Base-by-base conservation (phyloP, 257 asterid genomes). In the Thymus mandschuricus region DNA sequence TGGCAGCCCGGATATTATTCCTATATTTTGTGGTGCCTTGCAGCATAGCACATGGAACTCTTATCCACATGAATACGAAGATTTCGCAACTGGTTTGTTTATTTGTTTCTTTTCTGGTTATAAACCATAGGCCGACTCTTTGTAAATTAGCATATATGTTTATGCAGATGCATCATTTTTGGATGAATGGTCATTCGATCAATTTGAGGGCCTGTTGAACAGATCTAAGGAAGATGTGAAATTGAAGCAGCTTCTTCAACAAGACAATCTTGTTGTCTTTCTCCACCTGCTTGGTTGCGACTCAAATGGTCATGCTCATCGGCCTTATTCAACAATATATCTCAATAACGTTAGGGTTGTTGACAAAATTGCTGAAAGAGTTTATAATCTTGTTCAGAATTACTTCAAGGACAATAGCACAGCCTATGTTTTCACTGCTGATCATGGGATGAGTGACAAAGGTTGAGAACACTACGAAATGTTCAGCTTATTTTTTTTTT, bases 371-470 rank as follows among this genome's bases (percentile, higher is more conserved):
- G 99, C 99, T 72, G 92, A 89, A 88, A 91, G 96, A 69, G 96
- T 88, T 84, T 86, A 94, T 86, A 86, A 89, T 88, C 90, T 92
- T 83, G 77, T 94, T 78, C 93, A 89, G 91, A 86, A 48, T 81
- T 86, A 85, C 86, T 94, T 75, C 91, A 86, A 94, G 78, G 99
- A 94, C 80, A 85, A 92, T 75, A 80, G 67, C 81, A 89, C 99
- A 27, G 79, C 98, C n/a, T 94, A 83, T 76, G 80, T 94, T 65
- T 94, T 94, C 76, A 94, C 99, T 12, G 98, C 99, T 60, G 99
- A 94, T 80, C 99, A 94, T 86, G 98, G 99, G 75, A 94, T 94
- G 97, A 94, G 98, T 67, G 99, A 94, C 80, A 94, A 94, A 94
- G 99, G 99, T 92, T 80, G 74, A 67, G 28, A 51, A 67, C 33